These are phyloP conservation scores for Delitschia confertaspora DNA, from an alignment of 495 filamentous ascomycete genomes.

Conservation along the genomic window DNA sequence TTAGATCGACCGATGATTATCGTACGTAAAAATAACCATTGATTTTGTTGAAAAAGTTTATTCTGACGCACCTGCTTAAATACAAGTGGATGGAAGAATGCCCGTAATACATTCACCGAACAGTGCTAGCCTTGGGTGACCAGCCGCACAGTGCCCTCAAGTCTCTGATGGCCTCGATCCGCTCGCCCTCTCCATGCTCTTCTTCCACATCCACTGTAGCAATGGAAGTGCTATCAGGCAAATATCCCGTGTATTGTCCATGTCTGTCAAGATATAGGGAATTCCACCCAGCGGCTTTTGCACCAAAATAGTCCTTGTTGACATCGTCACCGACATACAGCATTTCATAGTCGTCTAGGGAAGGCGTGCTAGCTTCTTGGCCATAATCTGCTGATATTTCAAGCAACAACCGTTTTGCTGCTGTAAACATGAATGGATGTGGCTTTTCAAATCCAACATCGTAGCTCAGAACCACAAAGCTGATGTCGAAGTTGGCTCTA, in stretches of 20 bases:
- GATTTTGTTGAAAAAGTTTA: too few species aligned
- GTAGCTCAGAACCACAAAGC: constrained; percentile 63
- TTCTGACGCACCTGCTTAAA: too few species aligned
- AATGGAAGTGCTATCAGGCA: too few species aligned
- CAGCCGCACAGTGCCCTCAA: constrained; percentile 6
- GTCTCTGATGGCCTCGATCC: constrained; percentile 11
- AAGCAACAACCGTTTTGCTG: constrained; percentile 40
- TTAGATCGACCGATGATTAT: too few species aligned
- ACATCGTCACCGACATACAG: constrained; percentile 64
- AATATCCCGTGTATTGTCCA: constrained; percentile 5
- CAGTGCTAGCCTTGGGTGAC: too few species aligned
- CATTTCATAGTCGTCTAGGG: constrained; percentile 36
- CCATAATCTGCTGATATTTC: constrained; percentile 12
- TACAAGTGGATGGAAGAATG: too few species aligned
- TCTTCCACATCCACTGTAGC: too few species aligned
- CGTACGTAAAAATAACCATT: too few species aligned
- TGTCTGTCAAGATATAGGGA: constrained; percentile 44
- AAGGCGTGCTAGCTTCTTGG: neutral
- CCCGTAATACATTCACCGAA: too few species aligned
- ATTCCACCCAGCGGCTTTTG: constrained; percentile 56
- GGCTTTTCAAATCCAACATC: constrained; percentile 67
- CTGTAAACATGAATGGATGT: constrained; percentile 51
- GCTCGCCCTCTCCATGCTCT: neutral
- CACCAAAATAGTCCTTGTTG: constrained; percentile 53
- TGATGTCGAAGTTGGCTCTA: constrained; percentile 42